Conservation (phyloP, 345 rosid species). For the Moricandia arvensis region DNA sequence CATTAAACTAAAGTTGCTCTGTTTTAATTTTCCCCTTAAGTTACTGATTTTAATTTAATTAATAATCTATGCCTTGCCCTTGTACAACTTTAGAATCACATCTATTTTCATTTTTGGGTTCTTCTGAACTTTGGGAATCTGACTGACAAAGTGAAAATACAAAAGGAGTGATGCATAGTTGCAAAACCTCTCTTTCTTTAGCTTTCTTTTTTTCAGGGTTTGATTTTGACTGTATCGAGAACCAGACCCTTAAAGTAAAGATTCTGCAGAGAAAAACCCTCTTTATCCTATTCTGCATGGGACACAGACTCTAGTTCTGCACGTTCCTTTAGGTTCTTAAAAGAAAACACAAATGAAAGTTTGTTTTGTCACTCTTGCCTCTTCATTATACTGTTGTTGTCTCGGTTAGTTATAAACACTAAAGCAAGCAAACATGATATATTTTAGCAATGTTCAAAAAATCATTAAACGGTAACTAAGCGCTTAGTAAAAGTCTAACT, state of each 20-base stretch:
- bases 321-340: conserved; percentile 29
- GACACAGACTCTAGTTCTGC: conserved; percentile 49
- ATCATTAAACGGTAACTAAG: too few relatives aligned
- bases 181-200: conserved; percentile 34
- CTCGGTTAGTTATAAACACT: not conserved
- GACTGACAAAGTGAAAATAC: conserved; percentile 38
- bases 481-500: too few relatives aligned
- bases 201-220: conserved; percentile 25
- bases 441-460: too few relatives aligned
- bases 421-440: not conserved
- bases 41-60: not conserved
- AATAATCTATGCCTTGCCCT: conserved; percentile 7
- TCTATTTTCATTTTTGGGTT: conserved; percentile 18
- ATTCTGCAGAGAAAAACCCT: conserved; percentile 40
- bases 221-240: conserved; percentile 60
- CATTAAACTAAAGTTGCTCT: conserved; percentile 51
- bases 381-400: conserved; percentile 7
- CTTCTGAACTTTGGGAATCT: conserved; percentile 35
- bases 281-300: conserved; percentile 46
- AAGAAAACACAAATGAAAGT: conserved; percentile 18
- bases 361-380: conserved; percentile 23
- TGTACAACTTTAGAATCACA: conserved; percentile 30
- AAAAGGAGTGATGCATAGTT: conserved; percentile 35
- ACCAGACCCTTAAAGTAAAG: conserved; percentile 54
- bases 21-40: conserved; percentile 12